Evolutionary conservation across 306 rosid genomes (phyloP).

Genomic region (Prunus fruticosa): DNA sequence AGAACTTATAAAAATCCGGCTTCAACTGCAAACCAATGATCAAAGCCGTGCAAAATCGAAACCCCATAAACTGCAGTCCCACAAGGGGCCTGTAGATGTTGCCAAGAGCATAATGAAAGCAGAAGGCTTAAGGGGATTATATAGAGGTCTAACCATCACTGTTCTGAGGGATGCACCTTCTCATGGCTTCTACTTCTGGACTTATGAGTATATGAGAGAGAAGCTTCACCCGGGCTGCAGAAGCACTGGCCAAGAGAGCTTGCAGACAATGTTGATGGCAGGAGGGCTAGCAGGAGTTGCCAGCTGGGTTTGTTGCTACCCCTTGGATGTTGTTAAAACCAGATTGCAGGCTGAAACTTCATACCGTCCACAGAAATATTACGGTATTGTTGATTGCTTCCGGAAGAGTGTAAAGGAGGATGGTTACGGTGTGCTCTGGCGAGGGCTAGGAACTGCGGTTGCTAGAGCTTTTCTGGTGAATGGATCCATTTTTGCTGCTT

Average conservation of each 20-base stretch:
- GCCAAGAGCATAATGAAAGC: constrained; percentile 52
- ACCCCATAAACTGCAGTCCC: constrained; percentile 19
- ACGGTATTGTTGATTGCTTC: constrained; percentile 64
- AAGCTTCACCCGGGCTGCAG: constrained; percentile 81
- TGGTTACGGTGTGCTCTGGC: constrained; percentile 57
- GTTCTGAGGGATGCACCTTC: constrained; percentile 68
- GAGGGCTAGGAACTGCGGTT: constrained; percentile 83
- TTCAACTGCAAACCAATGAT: constrained; percentile 48
- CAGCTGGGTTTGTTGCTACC: constrained; percentile 79
- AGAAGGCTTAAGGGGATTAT: constrained; percentile 64
- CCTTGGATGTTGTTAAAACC: constrained; percentile 76
- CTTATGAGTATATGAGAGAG: constrained; percentile 76
- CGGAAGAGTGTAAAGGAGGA: constrained; percentile 57
- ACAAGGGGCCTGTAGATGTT: constrained; percentile 43
- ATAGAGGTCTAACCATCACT: constrained; percentile 66
- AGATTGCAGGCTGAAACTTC: constrained; percentile 67
- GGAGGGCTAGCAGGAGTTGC: constrained; percentile 91
- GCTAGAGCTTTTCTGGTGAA: constrained; percentile 78
- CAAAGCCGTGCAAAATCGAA: background rate
- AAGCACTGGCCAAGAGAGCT: constrained; percentile 49
- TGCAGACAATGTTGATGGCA: constrained; percentile 60
- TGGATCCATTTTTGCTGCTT: constrained; percentile 78
- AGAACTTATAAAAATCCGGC: constrained; percentile 71
- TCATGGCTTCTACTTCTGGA: constrained; percentile 68
- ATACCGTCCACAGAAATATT: constrained; percentile 40